Conservation (phyloP, 345 rosid species). For the Anacardium occidentale region DNA sequence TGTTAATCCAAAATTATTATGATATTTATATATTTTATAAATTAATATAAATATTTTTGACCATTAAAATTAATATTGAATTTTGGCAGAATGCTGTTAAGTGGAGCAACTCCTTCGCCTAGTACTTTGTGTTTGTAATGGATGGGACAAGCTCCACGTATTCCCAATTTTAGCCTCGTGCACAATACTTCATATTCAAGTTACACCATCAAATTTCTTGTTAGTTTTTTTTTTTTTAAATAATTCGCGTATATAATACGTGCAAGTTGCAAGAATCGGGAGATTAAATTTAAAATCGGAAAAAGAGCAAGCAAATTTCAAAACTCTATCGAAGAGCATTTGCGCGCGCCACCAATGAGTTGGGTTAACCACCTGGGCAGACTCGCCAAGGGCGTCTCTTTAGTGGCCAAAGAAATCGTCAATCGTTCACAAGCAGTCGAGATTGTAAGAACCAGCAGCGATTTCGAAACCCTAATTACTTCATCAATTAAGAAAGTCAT, state of each 20-base stretch:
- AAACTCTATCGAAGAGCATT: not conserved
- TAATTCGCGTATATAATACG: not conserved
- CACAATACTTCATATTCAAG: not conserved
- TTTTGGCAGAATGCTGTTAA: too few relatives aligned
- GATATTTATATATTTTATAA: too few relatives aligned
- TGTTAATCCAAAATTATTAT: too few relatives aligned
- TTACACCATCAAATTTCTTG: not conserved
- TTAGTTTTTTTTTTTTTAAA: not conserved
- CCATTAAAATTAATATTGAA: too few relatives aligned
- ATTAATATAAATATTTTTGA: too few relatives aligned
- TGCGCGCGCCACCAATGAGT: conserved; percentile 39
- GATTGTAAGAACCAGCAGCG: conserved; percentile 49
- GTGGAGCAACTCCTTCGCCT: too few relatives aligned
- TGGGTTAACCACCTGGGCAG: conserved; percentile 56
- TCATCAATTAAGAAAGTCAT: conserved; percentile 62
- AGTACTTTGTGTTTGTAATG: too few relatives aligned
- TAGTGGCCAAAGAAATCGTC: conserved; percentile 70
- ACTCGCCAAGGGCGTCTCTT: conserved; percentile 63
- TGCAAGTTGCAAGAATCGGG: too few relatives aligned
- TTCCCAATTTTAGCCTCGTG: too few relatives aligned
- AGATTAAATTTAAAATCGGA: not conserved
- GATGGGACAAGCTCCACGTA: not conserved
- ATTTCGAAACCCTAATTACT: conserved; percentile 51
- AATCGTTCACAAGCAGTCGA: conserved; percentile 50
- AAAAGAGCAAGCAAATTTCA: conserved; percentile 3